These are phyloP conservation scores for Periconia macrospinosa DNA, from an alignment of 2,329 filamentous ascomycete genomes.

Conservation along the genomic window DNA sequence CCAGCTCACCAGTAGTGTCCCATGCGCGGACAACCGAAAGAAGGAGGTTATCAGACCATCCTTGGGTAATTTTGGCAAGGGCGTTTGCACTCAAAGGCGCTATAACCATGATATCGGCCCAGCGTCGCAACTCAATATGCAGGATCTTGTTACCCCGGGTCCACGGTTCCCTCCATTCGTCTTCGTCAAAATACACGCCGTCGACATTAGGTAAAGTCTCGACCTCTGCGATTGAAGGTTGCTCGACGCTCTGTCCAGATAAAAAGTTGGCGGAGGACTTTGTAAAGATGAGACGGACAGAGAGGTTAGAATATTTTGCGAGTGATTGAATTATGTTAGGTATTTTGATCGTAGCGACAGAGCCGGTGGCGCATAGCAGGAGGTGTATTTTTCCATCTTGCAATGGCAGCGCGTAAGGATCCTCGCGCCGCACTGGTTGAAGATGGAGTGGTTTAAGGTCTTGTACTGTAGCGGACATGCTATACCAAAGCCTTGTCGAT, in stretches of 20 bases:
- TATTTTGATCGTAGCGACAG: conserved; percentile 86
- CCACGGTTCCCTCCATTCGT: conserved; percentile 85
- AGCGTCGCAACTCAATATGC: conserved; percentile 84
- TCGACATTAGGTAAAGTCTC: conserved; percentile 70
- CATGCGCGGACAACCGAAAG: conserved; percentile 78
- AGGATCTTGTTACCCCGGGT: conserved; percentile 75
- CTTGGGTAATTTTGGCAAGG: conserved; percentile 79
- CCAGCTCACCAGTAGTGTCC: conserved; percentile 62
- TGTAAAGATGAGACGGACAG: conserved; percentile 85
- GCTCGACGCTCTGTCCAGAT: conserved; percentile 72
- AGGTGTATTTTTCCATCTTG: conserved; percentile 54
- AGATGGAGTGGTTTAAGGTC: conserved; percentile 32
- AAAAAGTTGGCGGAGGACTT: conserved; percentile 75
- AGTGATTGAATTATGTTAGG: conserved; percentile 57
- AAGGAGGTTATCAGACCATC: conserved; percentile 77
- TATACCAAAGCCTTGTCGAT: background rate
- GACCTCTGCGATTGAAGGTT: conserved; percentile 68
- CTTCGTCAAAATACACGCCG: conserved; percentile 77
- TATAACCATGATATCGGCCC: conserved; percentile 80
- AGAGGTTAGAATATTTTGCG: conserved; percentile 58
- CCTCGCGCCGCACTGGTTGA: conserved; percentile 22
- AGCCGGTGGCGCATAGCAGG: conserved; percentile 68
- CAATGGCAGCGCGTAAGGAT: conserved; percentile 27
- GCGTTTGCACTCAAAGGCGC: conserved; percentile 83
- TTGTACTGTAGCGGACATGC: conserved; percentile 26